Conservation (phyloP, 2,329 filamentous ascomycete genomes). For the Calonectria pauciramosa region DNA sequence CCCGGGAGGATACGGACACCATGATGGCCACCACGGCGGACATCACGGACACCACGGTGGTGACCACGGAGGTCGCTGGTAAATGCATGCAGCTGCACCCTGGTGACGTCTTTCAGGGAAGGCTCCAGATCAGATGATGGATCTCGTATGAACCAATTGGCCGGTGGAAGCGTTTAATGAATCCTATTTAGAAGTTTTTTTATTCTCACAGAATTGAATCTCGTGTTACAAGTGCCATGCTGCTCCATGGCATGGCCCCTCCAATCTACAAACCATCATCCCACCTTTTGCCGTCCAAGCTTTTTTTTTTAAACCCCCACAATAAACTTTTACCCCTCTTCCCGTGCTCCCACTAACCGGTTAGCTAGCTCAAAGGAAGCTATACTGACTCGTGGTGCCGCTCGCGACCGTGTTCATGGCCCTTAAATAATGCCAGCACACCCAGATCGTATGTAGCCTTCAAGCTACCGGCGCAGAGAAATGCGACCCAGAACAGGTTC, state of each 20-base stretch:
- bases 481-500: constrained; percentile 19
- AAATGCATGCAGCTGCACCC: neutral
- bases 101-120: constrained; percentile 8
- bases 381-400: constrained; percentile 1
- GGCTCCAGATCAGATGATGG: neutral
- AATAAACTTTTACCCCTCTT: neutral
- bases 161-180: neutral
- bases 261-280: neutral
- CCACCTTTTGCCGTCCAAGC: neutral
- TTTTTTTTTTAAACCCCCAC: neutral
- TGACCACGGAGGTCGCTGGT: constrained; percentile 14
- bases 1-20: neutral
- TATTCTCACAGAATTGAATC: neutral
- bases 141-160: neutral
- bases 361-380: neutral
- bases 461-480: constrained; percentile 13
- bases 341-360: neutral
- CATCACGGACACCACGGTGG: neutral
- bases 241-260: neutral
- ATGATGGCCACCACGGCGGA: constrained; percentile 1
- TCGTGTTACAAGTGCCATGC: neutral
- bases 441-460: constrained; percentile 15
- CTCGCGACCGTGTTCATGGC: constrained; percentile 13
- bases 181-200: neutral
- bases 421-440: constrained; percentile 14